These are phyloP conservation scores for Pseudognaphalium luteoalbum DNA, from an alignment of 129 eudicot species.

Conservation along the genomic window DNA sequence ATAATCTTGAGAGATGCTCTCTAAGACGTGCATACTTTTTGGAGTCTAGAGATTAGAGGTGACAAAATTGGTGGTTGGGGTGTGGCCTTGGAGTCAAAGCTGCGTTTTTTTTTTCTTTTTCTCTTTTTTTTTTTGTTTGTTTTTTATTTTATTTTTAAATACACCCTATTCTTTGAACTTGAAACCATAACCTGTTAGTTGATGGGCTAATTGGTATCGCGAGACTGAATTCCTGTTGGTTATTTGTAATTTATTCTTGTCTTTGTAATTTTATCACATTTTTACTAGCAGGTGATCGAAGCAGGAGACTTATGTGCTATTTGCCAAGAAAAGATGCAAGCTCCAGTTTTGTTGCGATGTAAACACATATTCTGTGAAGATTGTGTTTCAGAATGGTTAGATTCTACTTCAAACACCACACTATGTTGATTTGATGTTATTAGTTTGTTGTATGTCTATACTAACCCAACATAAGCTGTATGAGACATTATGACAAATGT, in stretches of 20 bases:
- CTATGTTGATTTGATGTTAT: not conserved
- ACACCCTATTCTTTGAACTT: too few species aligned
- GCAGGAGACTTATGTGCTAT: conserved; percentile 86
- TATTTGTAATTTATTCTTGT: not conserved
- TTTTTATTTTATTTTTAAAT: too few species aligned
- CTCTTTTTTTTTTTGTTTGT: too few species aligned
- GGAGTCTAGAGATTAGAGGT: not conserved
- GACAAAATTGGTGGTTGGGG: not conserved
- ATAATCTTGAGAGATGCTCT: not conserved
- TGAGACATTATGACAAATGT: not conserved
- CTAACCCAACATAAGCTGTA: not conserved
- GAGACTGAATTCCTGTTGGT: too few species aligned
- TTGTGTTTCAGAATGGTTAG: conserved; percentile 89
- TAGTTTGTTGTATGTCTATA: not conserved
- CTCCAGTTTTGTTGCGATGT: conserved; percentile 69
- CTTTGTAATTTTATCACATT: conserved; percentile 9
- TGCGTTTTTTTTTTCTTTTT: not conserved
- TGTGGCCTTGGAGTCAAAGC: not conserved
- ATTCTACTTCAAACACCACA: conserved; percentile 11
- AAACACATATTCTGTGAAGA: conserved; percentile 90
- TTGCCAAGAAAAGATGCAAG: conserved; percentile 89
- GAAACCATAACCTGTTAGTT: too few species aligned
- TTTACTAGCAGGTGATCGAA: conserved; percentile 54
- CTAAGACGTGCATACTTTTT: not conserved
- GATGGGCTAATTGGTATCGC: too few species aligned